Percentiles rank a stretch among this genome's conserved stretches.
Evolutionary conservation across 176 grass and related monocot species (phyloP).

Genomic region (Bolboschoenus planiculmis): DNA sequence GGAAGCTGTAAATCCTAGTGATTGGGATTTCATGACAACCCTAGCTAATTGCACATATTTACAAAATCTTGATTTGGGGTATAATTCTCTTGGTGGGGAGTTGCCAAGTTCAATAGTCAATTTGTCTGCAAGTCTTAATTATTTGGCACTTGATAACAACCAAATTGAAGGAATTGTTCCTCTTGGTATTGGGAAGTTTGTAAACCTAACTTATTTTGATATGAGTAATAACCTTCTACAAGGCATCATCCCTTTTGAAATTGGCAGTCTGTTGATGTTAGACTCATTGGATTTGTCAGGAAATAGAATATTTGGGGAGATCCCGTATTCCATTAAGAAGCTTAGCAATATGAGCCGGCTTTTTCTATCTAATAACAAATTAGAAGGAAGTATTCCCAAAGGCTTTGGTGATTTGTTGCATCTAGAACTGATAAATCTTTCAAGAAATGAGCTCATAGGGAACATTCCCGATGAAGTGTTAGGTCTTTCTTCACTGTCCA

Average conservation of each 20-base stretch:
- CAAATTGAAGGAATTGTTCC: slow-evolving; percentile 30
- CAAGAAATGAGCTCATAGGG: slow-evolving; percentile 36
- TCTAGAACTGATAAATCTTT: slow-evolving; percentile 31
- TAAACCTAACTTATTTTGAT: slow-evolving; percentile 22
- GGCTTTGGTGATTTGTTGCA: slow-evolving; percentile 23
- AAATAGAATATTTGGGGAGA: slow-evolving; percentile 44
- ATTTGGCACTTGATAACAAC: slow-evolving; percentile 22
- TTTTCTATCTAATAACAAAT: slow-evolving; percentile 23
- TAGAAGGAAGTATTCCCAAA: slow-evolving; percentile 39
- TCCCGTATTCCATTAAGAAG: slow-evolving; percentile 35
- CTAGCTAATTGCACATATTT: slow-evolving; percentile 29
- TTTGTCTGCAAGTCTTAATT: slow-evolving; percentile 24
- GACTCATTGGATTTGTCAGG: slow-evolving; percentile 16
- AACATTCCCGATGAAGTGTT: slow-evolving; percentile 33
- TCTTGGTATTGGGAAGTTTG: slow-evolving; percentile 29
- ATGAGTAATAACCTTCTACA: slow-evolving; percentile 45
- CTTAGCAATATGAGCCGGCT: slow-evolving; percentile 27
- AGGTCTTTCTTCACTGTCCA: slow-evolving; percentile 21
- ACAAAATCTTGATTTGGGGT: neutral
- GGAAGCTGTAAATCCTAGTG: neutral
- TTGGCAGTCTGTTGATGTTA: slow-evolving; percentile 36
- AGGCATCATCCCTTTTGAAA: slow-evolving; percentile 33
- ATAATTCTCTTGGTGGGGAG: slow-evolving; percentile 30
- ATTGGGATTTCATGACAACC: slow-evolving; percentile 37
- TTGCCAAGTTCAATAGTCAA: slow-evolving; percentile 29